Percentiles rank a stretch among this genome's conserved stretches.
phyloP scores from a whole-genome alignment of 2,329 filamentous ascomycete genomes.

The Venturia effusa region DNA sequence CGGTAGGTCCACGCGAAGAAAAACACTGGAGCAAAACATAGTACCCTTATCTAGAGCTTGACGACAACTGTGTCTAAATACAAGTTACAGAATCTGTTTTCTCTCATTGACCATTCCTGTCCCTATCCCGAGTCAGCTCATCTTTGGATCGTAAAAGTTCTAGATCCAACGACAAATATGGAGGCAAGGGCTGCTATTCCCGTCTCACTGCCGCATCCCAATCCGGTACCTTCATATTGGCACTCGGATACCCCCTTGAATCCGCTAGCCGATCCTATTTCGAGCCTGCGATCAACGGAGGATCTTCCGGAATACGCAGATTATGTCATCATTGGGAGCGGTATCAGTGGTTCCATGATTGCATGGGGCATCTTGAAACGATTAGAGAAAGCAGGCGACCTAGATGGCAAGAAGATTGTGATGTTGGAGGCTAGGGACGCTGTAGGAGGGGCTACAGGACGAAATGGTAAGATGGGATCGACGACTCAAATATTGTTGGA shows the following conservation, averaged over 20 bases:
- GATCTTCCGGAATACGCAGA: conserved; percentile 53
- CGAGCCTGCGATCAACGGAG: conserved; percentile 57
- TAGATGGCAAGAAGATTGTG: conserved; percentile 37
- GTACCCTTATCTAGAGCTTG: not conserved
- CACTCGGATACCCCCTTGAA: conserved; percentile 52
- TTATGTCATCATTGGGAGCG: conserved; percentile 62
- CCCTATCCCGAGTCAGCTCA: not conserved
- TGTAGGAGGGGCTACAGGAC: conserved; percentile 71
- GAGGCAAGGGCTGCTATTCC: conserved; percentile 2
- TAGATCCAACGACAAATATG: not conserved
- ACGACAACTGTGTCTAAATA: too few species aligned
- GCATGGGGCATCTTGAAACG: conserved; percentile 9
- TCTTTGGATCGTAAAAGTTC: not conserved
- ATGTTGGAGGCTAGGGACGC: conserved; percentile 70
- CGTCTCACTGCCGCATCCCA: conserved; percentile 43
- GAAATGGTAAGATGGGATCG: conserved; percentile 21
- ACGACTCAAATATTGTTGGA: not conserved
- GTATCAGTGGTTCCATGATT: conserved; percentile 54
- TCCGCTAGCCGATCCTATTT: conserved; percentile 31
- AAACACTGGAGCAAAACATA: not conserved
- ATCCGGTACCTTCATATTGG: conserved; percentile 62
- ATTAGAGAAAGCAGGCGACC: conserved; percentile 35
- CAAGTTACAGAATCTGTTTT: too few species aligned
- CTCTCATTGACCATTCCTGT: not conserved
- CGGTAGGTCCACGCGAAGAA: not conserved